Evolutionary conservation across 1,284 basidiomycete genomes (phyloP).

Genomic region (Coniophora puteana): DNA sequence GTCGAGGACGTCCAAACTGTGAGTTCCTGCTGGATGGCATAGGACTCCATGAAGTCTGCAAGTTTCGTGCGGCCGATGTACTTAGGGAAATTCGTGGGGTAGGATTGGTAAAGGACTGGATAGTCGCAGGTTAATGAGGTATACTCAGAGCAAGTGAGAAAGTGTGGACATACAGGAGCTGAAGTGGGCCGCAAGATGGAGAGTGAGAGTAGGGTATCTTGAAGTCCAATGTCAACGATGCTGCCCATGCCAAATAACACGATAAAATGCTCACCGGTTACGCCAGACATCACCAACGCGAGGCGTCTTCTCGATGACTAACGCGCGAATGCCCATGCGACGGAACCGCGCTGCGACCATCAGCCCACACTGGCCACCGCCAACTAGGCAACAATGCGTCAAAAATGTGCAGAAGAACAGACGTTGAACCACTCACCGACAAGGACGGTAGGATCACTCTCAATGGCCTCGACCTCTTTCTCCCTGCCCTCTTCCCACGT

Average conservation of each 20-base stretch:
- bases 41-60: too few relatives aligned
- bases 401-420: too few relatives aligned
- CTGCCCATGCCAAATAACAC: background rate
- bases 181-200: slow-evolving; percentile 22
- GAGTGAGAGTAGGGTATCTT: too few relatives aligned
- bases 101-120: too few relatives aligned
- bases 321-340: slow-evolving; percentile 11
- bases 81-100: too few relatives aligned
- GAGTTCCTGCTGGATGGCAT: too few relatives aligned
- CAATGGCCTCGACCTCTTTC: slow-evolving; percentile 13
- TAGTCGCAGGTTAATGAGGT: background rate
- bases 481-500: slow-evolving; percentile 18
- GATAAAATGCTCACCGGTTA: slow-evolving; percentile 8
- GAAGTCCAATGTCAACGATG: slow-evolving; percentile 1
- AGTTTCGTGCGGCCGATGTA: too few relatives aligned
- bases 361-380: slow-evolving; percentile 17
- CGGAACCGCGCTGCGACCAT: slow-evolving; percentile 14
- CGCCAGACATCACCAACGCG: slow-evolving; percentile 15
- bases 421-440: too few relatives aligned
- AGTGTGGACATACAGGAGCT: slow-evolving; percentile 22
- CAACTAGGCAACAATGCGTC: too few relatives aligned
- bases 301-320: slow-evolving; percentile 11
- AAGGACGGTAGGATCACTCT: slow-evolving; percentile 22
- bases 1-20: too few relatives aligned
- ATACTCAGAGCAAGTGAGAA: background rate